Base-by-base conservation (phyloP, 2,329 filamentous ascomycete species). In the Cytospora mali region DNA sequence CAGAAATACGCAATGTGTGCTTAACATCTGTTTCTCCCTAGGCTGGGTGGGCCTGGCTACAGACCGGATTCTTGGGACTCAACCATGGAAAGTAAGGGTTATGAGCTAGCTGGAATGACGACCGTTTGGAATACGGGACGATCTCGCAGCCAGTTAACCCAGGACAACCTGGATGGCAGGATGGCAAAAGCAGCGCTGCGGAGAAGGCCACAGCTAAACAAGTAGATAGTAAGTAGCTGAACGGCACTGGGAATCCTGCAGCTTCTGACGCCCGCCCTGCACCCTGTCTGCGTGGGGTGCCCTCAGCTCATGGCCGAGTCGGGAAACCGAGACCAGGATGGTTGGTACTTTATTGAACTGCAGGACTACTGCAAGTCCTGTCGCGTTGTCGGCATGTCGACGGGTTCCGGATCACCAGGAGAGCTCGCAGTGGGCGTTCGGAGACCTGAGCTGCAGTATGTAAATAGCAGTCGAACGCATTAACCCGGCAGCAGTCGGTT, bases 311-410 rank as follows among this genome's bases (percentile, higher is more conserved):
- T 31, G 57, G 61, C 56, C 54, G 55, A 51, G 35, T 39, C 61
- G 52, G 46, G 54, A n/a, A 29, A 29, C 13, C 39, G 27, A 52
- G 33, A 46, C 58, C 57, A 58, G 62, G 55, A 53, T 56, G 46
- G 49, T 14, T 39, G 61, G 33, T 53, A 46, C 28, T 25, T 33
- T 57, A 46, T 48, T 27, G 33, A 29, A 25, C 55, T 65, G 61
- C 63, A 60, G 61, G 49, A 49, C 55, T 65, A 55, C 63, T 65
- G 63, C 63, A 60, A 49, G 49, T 48, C 63, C 55, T 61, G 39
- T 49, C 55, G 59, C 52, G 42, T n/a, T 58, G 39, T 39, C 31
- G 62, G 58, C 51, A 50, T 51, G 35, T 52, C 50, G 58, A 59
- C 49, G 23, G n/a, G 29, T 50, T 48, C 28, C 50, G 42, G 54